A percentile compares a stretch with the other conserved stretches of the same genome.
phyloP scores from a whole-genome alignment of 179 eudicot genomes.

The Sideroxylon spinosum region DNA sequence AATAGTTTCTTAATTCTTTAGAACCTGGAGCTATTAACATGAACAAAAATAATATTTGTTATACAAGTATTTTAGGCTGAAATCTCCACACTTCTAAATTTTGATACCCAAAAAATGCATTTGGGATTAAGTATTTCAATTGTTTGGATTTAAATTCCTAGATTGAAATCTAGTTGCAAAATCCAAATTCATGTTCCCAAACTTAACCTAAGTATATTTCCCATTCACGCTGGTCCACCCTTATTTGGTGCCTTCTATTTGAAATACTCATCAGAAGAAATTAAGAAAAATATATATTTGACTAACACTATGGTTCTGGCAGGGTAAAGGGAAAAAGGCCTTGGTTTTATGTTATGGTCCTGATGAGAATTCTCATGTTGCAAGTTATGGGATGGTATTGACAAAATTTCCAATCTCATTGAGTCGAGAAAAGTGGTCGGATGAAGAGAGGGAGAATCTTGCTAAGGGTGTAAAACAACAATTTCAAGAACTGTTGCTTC shows the following conservation, averaged over 20 bases:
- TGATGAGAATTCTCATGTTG: constrained; percentile 66
- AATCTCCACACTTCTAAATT: no score
- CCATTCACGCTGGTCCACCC: background rate
- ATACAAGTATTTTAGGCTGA: no score
- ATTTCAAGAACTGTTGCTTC: constrained; percentile 53
- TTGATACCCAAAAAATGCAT: no score
- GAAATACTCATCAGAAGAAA: background rate
- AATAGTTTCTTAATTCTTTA: no score
- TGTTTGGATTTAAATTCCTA: no score
- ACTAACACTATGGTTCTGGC: constrained; percentile 20
- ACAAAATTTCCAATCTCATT: constrained; percentile 44
- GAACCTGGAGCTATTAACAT: no score
- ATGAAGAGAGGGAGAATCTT: constrained; percentile 51
- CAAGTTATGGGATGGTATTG: constrained; percentile 47
- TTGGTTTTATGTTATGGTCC: constrained; percentile 64
- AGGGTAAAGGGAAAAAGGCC: constrained; percentile 41
- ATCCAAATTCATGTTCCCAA: no score
- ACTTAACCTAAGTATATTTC: background rate
- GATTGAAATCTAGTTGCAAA: no score
- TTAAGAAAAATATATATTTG: background rate
- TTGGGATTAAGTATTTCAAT: no score
- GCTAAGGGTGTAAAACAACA: constrained; percentile 76
- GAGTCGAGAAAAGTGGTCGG: constrained; percentile 59
- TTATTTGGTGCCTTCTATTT: constrained; percentile 1
- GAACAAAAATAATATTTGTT: no score